phyloP scores from a whole-genome alignment of 306 rosid genomes.

The Astragalus membranaceus region DNA sequence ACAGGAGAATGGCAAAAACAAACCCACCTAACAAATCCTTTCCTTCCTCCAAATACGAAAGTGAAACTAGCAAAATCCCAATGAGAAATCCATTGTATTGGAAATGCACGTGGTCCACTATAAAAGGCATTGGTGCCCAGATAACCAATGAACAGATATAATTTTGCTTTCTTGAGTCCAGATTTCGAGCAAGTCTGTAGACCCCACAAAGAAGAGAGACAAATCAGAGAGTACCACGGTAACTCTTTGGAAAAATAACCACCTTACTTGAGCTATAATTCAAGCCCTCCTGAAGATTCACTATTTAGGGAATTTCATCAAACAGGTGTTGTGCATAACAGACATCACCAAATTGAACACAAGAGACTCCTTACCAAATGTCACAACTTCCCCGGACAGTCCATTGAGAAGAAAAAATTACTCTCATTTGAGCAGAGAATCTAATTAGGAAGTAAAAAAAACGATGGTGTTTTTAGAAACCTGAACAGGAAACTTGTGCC shows the following conservation, averaged over 20 bases:
- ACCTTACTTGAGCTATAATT: conserved; percentile 43
- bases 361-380: too few relatives aligned
- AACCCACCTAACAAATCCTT: conserved; percentile 82
- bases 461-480: too few relatives aligned
- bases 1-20: conserved; percentile 59
- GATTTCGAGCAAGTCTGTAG: conserved; percentile 41
- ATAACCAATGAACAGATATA: conserved; percentile 59
- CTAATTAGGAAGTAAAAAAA: too few relatives aligned
- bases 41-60: conserved; percentile 79
- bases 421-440: too few relatives aligned
- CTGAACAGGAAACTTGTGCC: too few relatives aligned
- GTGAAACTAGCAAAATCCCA: conserved; percentile 78
- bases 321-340: too few relatives aligned
- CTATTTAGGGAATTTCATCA: conserved; percentile 38
- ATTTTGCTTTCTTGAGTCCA: conserved; percentile 46
- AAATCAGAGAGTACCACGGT: conserved; percentile 66
- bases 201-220: conserved; percentile 67
- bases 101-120: conserved; percentile 87
- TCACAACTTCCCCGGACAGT: too few relatives aligned
- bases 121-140: conserved; percentile 83
- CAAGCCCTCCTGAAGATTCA: conserved; percentile 63
- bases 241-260: conserved; percentile 56
- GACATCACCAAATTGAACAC: too few relatives aligned
- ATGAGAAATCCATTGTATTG: conserved; percentile 92
- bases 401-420: too few relatives aligned